Base-by-base conservation (phyloP, 2,329 filamentous ascomycete species). In the Ceratocystis cubensis region DNA sequence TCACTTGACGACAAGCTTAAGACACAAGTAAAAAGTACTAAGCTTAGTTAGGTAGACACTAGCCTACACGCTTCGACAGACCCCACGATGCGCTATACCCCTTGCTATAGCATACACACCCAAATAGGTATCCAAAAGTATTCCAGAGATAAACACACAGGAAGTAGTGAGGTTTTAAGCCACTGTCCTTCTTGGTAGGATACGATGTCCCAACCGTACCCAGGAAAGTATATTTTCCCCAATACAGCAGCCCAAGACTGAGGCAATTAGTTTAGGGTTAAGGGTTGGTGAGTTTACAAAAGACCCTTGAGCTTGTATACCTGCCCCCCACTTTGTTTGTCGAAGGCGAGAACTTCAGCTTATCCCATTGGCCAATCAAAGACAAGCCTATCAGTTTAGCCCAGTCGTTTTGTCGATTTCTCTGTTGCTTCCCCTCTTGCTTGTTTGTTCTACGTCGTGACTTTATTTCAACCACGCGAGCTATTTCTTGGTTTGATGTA, bases 391-490 rank as follows among this genome's bases (percentile, higher is more conserved):
- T 5, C 10, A 1, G 25, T 4, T 15, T 25, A 15, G 28, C 17
- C 7, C 53, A 22, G n/a, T 37, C n/a, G n/a, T n/a, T 30, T 17
- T 59, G 56, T 25, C 22, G 28, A n/a, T 17, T 59, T 59, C 17
- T 37, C 15, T 30, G 56, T 37, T 37, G 56, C 30, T 59, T 59
- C 56, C 56, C 56, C 56, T 59, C 56, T 33, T 59, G 15, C 22
- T n/a, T 37, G 56, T 59, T 59, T 37, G 56, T 59, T 59, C 30
- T 15, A 37, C n/a, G 25, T 59, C 28, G 56, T 59, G 56, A 22
- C 56, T 59, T 37, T 59, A 59, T 59, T 59, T 59, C 25, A 20
- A 59, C 56, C n/a, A 59, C 56, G 37, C 37, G 28, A 37, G 28
- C 37, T 37, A 59, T 59, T 59, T 59, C 56, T 15, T 37, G 28